A percentile compares a stretch with the other conserved stretches of the same genome.
phyloP scores from a whole-genome alignment of 305 asterid genomes.

The Euphrasia arctica region DNA sequence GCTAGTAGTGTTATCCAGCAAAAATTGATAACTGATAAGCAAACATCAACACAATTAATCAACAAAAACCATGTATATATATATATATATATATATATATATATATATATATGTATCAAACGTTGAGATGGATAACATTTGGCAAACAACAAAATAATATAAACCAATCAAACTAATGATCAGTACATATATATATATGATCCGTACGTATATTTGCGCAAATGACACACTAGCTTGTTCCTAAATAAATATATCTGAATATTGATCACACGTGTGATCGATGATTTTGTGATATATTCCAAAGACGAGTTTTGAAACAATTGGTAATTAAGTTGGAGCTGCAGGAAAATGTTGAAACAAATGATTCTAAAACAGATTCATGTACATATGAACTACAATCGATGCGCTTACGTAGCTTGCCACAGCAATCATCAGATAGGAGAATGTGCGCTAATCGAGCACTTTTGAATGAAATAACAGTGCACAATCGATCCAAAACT shows the following conservation, averaged over 20 bases:
- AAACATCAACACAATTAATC: not conserved
- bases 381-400: not conserved
- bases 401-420: no score
- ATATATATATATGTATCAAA: no score
- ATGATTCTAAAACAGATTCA: slow-evolving; percentile 1
- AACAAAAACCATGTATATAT: no score
- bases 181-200: no score
- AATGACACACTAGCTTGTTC: no score
- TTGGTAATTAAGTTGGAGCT: not conserved
- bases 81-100: no score
- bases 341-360: not conserved
- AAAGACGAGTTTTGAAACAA: slow-evolving; percentile 4
- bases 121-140: no score
- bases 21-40: not conserved
- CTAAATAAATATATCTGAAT: no score
- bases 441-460: slow-evolving; percentile 10
- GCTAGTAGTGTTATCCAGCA: not conserved
- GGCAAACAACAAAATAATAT: no score
- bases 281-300: not conserved
- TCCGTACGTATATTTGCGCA: no score
- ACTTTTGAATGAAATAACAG: slow-evolving; percentile 16
- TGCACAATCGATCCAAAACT: slow-evolving; percentile 1
- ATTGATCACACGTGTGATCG: not conserved
- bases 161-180: no score
- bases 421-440: not conserved